phyloP scores from a whole-genome alignment of 805 yeast species.

The Wilhelminamyces savonicus region DNA sequence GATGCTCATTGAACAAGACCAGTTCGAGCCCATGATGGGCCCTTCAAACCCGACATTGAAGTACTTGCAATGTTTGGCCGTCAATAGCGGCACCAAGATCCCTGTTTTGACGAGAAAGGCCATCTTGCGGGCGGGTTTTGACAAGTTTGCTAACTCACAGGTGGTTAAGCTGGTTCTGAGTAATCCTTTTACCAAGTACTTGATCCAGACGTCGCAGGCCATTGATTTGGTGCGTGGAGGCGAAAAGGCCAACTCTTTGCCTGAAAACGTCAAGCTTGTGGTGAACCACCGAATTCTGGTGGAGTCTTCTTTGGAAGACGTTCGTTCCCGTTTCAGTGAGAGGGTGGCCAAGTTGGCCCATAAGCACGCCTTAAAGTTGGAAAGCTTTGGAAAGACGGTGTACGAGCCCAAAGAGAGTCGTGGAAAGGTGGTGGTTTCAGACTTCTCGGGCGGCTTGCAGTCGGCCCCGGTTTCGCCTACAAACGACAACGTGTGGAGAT shows the following conservation, averaged over 20 bases:
- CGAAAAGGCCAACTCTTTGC: slow-evolving; percentile 44
- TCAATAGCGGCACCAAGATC: slow-evolving; percentile 31
- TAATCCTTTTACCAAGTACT: slow-evolving; percentile 23
- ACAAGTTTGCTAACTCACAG: slow-evolving; percentile 28
- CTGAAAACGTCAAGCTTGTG: slow-evolving; percentile 38
- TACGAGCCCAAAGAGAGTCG: slow-evolving; percentile 20
- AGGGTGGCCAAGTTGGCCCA: slow-evolving; percentile 29
- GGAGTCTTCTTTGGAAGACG: slow-evolving; percentile 24
- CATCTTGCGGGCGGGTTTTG: slow-evolving; percentile 32
- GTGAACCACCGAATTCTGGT: slow-evolving; percentile 43
- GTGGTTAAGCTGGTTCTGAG: slow-evolving; percentile 27
- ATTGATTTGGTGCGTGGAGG: slow-evolving; percentile 44
- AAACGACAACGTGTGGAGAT: slow-evolving; percentile 43
- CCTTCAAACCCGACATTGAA: slow-evolving; percentile 38
- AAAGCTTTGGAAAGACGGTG: slow-evolving; percentile 18
- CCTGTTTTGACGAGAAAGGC: slow-evolving; percentile 22
- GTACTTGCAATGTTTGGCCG: slow-evolving; percentile 42
- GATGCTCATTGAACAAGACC: slow-evolving; percentile 29
- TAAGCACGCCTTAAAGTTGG: slow-evolving; percentile 30
- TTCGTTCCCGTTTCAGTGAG: slow-evolving; percentile 17
- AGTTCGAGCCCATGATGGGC: slow-evolving; percentile 31
- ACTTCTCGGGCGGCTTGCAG: slow-evolving; percentile 23
- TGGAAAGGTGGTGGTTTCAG: no score
- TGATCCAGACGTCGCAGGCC: slow-evolving; percentile 44
- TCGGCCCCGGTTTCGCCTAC: slow-evolving; percentile 44